A percentile compares a stretch with the other conserved stretches of the same genome.
Conservation (phyloP, 257 asterid species). For the Nicotiana tabacum region DNA sequence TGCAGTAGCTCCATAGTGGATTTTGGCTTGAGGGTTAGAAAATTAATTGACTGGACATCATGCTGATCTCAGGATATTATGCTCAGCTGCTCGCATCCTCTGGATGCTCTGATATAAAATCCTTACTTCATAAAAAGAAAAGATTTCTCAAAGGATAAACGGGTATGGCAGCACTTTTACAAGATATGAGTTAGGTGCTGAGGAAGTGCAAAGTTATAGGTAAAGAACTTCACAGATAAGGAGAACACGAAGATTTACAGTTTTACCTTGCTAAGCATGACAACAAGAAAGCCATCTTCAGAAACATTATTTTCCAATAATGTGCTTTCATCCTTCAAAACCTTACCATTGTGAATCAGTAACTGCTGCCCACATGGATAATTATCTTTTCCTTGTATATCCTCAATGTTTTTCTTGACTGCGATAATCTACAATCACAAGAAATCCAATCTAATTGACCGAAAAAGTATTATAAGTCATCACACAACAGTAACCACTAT, state of each 20-base stretch:
- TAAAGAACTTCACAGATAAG: background rate
- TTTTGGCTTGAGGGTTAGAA: background rate
- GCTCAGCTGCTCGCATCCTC: too few relatives aligned
- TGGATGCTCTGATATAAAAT: too few relatives aligned
- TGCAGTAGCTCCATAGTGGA: too few relatives aligned
- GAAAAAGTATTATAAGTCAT: background rate
- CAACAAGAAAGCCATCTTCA: slow-evolving; percentile 92
- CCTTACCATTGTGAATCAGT: slow-evolving; percentile 86
- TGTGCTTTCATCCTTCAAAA: slow-evolving; percentile 77
- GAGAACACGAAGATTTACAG: background rate
- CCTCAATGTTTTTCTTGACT: slow-evolving; percentile 83
- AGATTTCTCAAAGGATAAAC: background rate
- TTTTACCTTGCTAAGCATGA: slow-evolving; percentile 91
- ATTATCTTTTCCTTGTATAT: slow-evolving; percentile 78
- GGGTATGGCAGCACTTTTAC: background rate
- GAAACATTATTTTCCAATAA: slow-evolving; percentile 74
- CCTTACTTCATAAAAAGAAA: background rate
- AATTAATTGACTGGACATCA: background rate
- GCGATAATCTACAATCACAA: slow-evolving; percentile 61
- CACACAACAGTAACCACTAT: background rate
- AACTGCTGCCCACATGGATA: slow-evolving; percentile 93
- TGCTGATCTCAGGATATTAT: background rate
- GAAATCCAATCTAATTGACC: background rate
- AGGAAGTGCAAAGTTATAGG: background rate
- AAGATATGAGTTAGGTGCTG: background rate